phyloP scores from a whole-genome alignment of 1,284 basidiomycete genomes.

The Lentinula novae-zelandiae region DNA sequence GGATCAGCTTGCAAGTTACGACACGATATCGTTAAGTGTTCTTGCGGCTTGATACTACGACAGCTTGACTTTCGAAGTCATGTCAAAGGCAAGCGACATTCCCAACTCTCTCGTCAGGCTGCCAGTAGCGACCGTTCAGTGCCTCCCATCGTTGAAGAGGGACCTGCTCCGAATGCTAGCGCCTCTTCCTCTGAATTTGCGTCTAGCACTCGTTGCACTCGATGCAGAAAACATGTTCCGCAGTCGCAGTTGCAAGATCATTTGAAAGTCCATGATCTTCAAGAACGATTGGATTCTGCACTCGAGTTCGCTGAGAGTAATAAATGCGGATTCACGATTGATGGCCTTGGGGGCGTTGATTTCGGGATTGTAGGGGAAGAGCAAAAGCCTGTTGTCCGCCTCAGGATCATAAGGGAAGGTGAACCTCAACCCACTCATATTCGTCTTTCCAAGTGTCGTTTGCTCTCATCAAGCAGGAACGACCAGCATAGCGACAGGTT shows the following conservation, averaged over 20 bases:
- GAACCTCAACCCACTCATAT: slow-evolving; percentile 8
- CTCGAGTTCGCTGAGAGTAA: slow-evolving; percentile 22
- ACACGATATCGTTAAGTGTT: slow-evolving; percentile 15
- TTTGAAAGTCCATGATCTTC: slow-evolving; percentile 12
- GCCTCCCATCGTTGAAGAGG: background rate
- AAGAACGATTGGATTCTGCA: slow-evolving; percentile 13
- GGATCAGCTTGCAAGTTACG: slow-evolving; percentile 9
- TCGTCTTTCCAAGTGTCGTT: slow-evolving; percentile 10
- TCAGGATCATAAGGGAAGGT: slow-evolving; percentile 8
- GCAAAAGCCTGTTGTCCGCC: slow-evolving; percentile 3
- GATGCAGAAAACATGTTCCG: slow-evolving; percentile 12
- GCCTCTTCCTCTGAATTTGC: background rate
- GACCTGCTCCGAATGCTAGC: background rate
- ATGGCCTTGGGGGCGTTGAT: slow-evolving; percentile 17
- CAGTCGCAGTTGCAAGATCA: slow-evolving; percentile 11
- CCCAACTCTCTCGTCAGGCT: background rate
- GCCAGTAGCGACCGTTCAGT: background rate
- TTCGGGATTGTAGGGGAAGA: slow-evolving; percentile 17
- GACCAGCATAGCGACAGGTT: slow-evolving; percentile 13
- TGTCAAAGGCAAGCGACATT: slow-evolving; percentile 15
- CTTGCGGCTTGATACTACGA: slow-evolving; percentile 14
- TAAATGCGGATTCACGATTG: slow-evolving; percentile 21
- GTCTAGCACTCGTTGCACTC: slow-evolving; percentile 4
- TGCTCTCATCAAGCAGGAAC: slow-evolving; percentile 11
- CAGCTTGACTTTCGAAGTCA: slow-evolving; percentile 10